phyloP scores from a whole-genome alignment of 176 grass and related monocot species.

The Phyllostachys edulis region DNA sequence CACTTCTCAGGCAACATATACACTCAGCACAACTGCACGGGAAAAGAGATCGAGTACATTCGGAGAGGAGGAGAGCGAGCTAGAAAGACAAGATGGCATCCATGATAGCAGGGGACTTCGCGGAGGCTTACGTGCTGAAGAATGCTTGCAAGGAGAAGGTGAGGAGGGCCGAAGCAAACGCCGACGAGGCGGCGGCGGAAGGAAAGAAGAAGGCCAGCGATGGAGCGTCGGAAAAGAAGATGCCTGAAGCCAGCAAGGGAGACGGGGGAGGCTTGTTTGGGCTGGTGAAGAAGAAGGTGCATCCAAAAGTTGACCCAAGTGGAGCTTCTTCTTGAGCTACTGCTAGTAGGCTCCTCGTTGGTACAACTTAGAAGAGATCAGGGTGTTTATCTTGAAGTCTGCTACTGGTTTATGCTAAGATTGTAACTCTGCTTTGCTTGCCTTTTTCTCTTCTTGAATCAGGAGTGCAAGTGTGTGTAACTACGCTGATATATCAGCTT shows the following conservation, averaged over 20 bases:
- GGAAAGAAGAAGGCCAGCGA: neutral
- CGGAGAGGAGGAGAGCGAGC: neutral
- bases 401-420: neutral
- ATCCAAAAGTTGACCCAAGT: neutral
- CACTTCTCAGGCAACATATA: neutral
- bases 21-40: neutral
- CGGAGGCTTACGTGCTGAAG: conserved; percentile 34
- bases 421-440: neutral
- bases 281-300: conserved; percentile 36
- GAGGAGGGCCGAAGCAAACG: neutral
- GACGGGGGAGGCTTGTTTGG: neutral
- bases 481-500: neutral
- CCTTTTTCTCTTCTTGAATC: neutral
- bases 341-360: neutral
- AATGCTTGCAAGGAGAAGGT: conserved; percentile 34
- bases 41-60: neutral
- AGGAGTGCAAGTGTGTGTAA: neutral
- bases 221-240: neutral
- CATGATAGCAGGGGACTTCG: conserved; percentile 36
- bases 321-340: conserved; percentile 10
- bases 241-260: neutral
- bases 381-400: neutral
- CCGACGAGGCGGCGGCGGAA: neutral
- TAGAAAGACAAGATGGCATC: conserved; percentile 21
- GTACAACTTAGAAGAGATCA: neutral